Base-by-base conservation (phyloP, 164 flowering plant genomes). In the Liquidambar formosana region DNA sequence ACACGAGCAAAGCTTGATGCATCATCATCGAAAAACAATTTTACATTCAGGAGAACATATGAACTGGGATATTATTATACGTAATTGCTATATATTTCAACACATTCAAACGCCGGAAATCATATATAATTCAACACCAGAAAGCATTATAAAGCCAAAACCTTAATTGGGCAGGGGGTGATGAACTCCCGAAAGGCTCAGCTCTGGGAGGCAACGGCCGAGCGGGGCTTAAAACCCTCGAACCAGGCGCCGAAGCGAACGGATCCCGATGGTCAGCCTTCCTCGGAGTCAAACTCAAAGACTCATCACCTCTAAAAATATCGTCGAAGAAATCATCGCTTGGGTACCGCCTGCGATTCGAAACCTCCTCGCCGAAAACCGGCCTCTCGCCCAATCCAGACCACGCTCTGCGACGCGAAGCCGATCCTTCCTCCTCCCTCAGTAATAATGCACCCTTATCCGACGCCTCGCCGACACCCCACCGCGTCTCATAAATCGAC, bases 281-380 rank as follows among this genome's bases (percentile, higher is more conserved):
- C 64, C 80, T 77, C 0, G 87, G 83, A 10, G 81, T 78, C 8
- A 85, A 70, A 54, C 73, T 71, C 58, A 58, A 45, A 33, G 70
- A 70, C 23, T 75, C 81, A 1, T 76, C 85, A 26, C 86, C 89
- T 75, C 78, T 75, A 61, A 86, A 95, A 65, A 95, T 89, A 69
- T 95, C 97, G 58, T 83, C 87, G 48, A 80, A 95, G 79, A 95
- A 95, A 54, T 85, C 88, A 25, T 71, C 73, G 44, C 82, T 75
- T 2, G 73, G 61, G 52, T 70, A 64, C n/a, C 86, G 66, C 71
- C 95, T 74, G 8, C 84, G 75, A 59, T 28, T 70, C 19, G 19
- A 52, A 14, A 59, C 71, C 13, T 80, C 90, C 44, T 79, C 93
- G 1, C 97, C 98, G 67, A 94, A 91, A 68, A 93, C 96, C 25